phyloP scores from a whole-genome alignment of 495 filamentous ascomycete species.

The Penicillium coprophilum region DNA sequence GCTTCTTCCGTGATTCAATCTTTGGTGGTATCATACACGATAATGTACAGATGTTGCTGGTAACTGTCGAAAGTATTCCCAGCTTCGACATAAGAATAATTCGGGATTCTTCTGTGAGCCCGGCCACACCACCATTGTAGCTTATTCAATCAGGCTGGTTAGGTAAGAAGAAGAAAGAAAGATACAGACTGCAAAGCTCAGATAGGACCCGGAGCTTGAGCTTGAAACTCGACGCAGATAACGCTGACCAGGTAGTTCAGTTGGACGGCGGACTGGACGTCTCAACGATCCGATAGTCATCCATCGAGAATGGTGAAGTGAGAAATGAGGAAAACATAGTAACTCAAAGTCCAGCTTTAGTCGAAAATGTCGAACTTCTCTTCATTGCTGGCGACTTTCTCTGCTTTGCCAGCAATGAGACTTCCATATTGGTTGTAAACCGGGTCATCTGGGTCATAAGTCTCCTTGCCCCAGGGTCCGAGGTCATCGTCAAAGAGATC shows the following conservation, averaged over 20 bases:
- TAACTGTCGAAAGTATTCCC: background rate
- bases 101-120: background rate
- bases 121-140: background rate
- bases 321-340: background rate
- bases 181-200: background rate
- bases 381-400: background rate
- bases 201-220: background rate
- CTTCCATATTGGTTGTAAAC: constrained; percentile 47
- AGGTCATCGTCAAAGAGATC: constrained; percentile 50
- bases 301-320: background rate
- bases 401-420: constrained; percentile 42
- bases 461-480: constrained; percentile 55
- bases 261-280: background rate
- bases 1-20: background rate
- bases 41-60: background rate
- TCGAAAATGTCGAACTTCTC: background rate
- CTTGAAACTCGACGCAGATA: background rate
- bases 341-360: background rate
- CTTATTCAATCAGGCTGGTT: background rate
- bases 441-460: constrained; percentile 62
- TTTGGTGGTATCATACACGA: constrained; percentile 1
- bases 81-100: constrained; percentile 1
- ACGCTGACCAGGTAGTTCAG: background rate
- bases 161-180: background rate
- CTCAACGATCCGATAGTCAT: background rate